Evolutionary conservation across 1,139 yeast genomes (phyloP).

Genomic region (Debaryomyces udenii): DNA sequence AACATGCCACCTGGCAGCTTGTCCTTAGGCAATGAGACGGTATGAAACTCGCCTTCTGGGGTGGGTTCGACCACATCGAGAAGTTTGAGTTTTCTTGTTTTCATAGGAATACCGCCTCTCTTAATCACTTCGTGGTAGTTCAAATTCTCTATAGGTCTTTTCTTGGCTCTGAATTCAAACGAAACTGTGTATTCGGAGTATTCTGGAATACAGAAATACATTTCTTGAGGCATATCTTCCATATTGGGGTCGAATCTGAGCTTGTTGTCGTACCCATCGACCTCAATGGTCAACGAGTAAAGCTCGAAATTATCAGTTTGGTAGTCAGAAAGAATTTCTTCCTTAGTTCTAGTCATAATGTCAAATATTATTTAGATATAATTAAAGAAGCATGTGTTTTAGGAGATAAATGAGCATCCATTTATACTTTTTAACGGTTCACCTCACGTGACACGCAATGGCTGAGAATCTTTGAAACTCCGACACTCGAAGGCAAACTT

Average conservation of each 20-base stretch:
- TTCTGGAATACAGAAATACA: conserved; percentile 38
- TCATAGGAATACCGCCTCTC: conserved; percentile 34
- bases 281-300: conserved; percentile 28
- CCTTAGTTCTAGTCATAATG: conserved; percentile 4
- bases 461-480: too few species aligned
- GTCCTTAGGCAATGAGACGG: conserved; percentile 32
- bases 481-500: too few species aligned
- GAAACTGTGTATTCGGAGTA: conserved; percentile 32
- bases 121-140: conserved; percentile 38
- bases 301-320: conserved; percentile 15
- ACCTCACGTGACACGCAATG: too few species aligned
- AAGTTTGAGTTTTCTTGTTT: conserved; percentile 27
- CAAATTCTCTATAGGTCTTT: conserved; percentile 27
- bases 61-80: conserved; percentile 25
- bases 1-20: conserved; percentile 39
- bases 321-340: conserved; percentile 8
- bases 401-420: neutral
- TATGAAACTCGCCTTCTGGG: conserved; percentile 20
- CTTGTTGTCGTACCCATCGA: conserved; percentile 32
- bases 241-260: conserved; percentile 28
- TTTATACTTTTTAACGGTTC: too few species aligned
- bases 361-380: too few species aligned
- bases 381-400: too few species aligned
- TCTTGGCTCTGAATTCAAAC: conserved; percentile 30
- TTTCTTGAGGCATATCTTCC: conserved; percentile 31